These are phyloP conservation scores for Pachyrhizus erosus DNA, from an alignment of 306 rosid genomes.

Conservation along the genomic window DNA sequence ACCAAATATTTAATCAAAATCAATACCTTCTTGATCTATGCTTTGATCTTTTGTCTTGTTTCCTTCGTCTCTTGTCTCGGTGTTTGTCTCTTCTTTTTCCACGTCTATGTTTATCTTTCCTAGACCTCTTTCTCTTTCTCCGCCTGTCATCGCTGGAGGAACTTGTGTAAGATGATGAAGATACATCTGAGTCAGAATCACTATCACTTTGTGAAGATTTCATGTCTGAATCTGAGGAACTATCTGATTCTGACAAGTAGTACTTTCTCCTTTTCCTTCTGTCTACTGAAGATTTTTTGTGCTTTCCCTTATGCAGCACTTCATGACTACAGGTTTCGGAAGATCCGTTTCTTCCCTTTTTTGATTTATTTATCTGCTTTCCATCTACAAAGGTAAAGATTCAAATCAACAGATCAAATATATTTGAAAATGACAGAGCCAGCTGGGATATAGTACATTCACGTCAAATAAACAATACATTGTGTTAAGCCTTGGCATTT, in stretches of 20 bases:
- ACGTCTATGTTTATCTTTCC: constrained; percentile 70
- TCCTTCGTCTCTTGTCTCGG: constrained; percentile 67
- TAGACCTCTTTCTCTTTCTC: constrained; percentile 78
- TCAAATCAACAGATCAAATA: constrained; percentile 13
- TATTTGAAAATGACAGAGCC: neutral
- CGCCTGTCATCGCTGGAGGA: constrained; percentile 84
- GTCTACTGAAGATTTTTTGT: constrained; percentile 67
- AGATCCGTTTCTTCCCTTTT: constrained; percentile 60
- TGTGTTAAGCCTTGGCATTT: neutral
- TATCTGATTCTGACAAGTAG: constrained; percentile 70
- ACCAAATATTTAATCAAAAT: neutral
- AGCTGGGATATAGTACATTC: neutral
- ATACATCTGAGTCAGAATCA: constrained; percentile 74
- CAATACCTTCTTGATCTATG: constrained; percentile 74
- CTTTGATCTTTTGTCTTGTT: constrained; percentile 71
- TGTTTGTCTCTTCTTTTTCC: constrained; percentile 72
- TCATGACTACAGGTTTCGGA: constrained; percentile 66
- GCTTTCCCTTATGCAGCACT: constrained; percentile 60
- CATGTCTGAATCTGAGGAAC: constrained; percentile 75
- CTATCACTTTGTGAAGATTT: constrained; percentile 82
- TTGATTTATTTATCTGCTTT: constrained; percentile 57
- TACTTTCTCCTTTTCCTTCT: constrained; percentile 74
- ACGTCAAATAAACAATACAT: neutral
- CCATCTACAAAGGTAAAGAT: constrained; percentile 54
- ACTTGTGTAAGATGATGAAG: constrained; percentile 75